Evolutionary conservation across 345 rosid genomes (phyloP).

Genomic region (Sonneratia alba): DNA sequence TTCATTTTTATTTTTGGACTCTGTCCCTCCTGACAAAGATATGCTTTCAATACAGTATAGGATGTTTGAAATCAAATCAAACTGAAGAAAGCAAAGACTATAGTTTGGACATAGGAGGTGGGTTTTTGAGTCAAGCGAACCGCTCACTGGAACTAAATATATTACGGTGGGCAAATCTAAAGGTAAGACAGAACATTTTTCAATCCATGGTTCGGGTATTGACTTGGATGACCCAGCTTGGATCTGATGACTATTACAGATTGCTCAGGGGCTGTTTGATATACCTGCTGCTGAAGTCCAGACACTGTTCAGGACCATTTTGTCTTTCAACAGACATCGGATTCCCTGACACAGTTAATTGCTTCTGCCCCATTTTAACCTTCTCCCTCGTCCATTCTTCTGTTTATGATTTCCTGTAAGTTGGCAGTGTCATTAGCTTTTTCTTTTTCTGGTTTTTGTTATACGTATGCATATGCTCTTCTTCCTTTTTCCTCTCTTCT

Average conservation of each 20-base stretch:
- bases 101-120: background rate
- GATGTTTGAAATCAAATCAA: no score
- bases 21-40: no score
- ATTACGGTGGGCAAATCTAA: background rate
- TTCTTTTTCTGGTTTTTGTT: background rate
- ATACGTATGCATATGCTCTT: no score
- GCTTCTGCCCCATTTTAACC: no score
- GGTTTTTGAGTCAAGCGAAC: constrained; percentile 40
- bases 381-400: no score
- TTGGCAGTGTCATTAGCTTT: background rate
- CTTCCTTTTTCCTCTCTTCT: no score
- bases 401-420: background rate
- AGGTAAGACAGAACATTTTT: background rate
- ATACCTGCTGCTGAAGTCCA: background rate
- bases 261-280: background rate
- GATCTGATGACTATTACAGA: background rate
- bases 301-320: background rate
- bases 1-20: background rate
- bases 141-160: background rate
- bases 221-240: constrained; percentile 16
- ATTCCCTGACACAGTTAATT: background rate
- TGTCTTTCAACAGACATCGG: background rate
- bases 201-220: constrained; percentile 33
- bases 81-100: background rate
- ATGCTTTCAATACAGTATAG: background rate